Percentiles rank a stretch among this genome's conserved stretches.
These are phyloP conservation scores for Blastobotrys indianensis DNA, from an alignment of 1,139 yeast genomes.

Conservation along the genomic window DNA sequence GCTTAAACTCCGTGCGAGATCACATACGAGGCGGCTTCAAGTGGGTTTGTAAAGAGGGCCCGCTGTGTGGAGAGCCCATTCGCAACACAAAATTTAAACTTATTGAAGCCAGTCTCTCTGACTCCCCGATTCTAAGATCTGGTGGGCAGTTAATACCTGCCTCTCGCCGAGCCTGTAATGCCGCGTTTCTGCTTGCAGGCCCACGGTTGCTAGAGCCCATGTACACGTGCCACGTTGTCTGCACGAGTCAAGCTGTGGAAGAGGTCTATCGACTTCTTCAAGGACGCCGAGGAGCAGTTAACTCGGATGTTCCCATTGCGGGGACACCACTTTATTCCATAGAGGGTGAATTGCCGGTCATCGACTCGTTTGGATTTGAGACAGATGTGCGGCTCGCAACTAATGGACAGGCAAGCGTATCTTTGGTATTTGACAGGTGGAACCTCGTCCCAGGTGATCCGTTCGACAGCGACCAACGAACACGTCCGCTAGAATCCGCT, in stretches of 20 bases:
- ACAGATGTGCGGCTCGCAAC: slow-evolving; percentile 75
- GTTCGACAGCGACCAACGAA: slow-evolving; percentile 53
- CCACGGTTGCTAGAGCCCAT: slow-evolving; percentile 84
- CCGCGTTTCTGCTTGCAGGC: slow-evolving; percentile 70
- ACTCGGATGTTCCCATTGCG: slow-evolving; percentile 50
- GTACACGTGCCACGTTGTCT: slow-evolving; percentile 56
- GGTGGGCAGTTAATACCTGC: slow-evolving; percentile 80
- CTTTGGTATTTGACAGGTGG: slow-evolving; percentile 66
- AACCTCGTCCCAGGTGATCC: slow-evolving; percentile 88
- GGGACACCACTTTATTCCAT: slow-evolving; percentile 68
- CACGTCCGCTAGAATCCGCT: slow-evolving; percentile 74
- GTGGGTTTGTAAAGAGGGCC: slow-evolving; percentile 85
- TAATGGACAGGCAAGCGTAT: slow-evolving; percentile 72
- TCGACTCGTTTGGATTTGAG: slow-evolving; percentile 86
- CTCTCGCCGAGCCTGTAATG: slow-evolving; percentile 76
- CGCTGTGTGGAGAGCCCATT: slow-evolving; percentile 80
- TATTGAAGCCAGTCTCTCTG: slow-evolving; percentile 52
- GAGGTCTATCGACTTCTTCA: slow-evolving; percentile 49
- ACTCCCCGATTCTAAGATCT: slow-evolving; percentile 44
- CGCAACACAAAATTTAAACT: slow-evolving; percentile 67
- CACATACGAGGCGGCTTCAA: slow-evolving; percentile 69
- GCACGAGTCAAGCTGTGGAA: slow-evolving; percentile 44
- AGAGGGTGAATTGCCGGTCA: slow-evolving; percentile 70
- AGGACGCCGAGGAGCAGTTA: slow-evolving; percentile 63
- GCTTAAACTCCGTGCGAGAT: slow-evolving; percentile 45